Evolutionary conservation across 2,329 filamentous ascomycete species (phyloP), one percentile per base, ranked within the genome.

Genomic region (Fusarium burgessii): DNA sequence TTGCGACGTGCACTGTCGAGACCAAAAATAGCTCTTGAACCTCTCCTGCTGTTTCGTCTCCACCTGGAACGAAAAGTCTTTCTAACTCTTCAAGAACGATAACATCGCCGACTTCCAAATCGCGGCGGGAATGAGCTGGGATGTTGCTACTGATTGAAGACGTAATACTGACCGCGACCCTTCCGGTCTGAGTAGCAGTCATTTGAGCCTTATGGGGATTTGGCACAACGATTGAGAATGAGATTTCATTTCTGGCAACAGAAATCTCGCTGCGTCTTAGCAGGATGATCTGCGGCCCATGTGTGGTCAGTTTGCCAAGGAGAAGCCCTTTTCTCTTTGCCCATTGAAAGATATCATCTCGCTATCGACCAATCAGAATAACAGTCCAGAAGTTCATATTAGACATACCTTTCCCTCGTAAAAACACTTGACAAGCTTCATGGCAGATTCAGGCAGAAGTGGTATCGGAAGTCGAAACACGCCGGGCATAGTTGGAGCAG

Each of bases 231-330:
- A 57, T 57, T 46, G 41, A 57, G 29, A 57, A 57, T 20, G 41
- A 57, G 42, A 47, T 9, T 46, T 46, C 29, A 36, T 57, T 47
- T 29, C 41, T 46, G 29, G 41, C 42, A 25, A 38, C 41, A 38
- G 54, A 57, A 46, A 57, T 47, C 32, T 57, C 41, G 23, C 54
- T 6, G 54, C 54, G 35, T n/a, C 33, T 45, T 46, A 57, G 32
- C 42, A 57, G 41, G 41, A 57, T 46, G 32, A 57, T 57, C 54
- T 57, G 54, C 41, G 54, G 54, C 29, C 54, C 54, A 57, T 38
- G 35, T 32, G 46, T 57, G 41, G 54, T 36, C 42, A 27, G 20
- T 47, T 57, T 57, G 17, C 38, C 54, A 8, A 57, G 11, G 20
- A 57, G 54, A 33, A 47, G 42, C 33, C 43, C 54, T 47, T 47